Base-by-base conservation (phyloP, 139 green algal species). In the Tetradesmus lagerheimii region DNA sequence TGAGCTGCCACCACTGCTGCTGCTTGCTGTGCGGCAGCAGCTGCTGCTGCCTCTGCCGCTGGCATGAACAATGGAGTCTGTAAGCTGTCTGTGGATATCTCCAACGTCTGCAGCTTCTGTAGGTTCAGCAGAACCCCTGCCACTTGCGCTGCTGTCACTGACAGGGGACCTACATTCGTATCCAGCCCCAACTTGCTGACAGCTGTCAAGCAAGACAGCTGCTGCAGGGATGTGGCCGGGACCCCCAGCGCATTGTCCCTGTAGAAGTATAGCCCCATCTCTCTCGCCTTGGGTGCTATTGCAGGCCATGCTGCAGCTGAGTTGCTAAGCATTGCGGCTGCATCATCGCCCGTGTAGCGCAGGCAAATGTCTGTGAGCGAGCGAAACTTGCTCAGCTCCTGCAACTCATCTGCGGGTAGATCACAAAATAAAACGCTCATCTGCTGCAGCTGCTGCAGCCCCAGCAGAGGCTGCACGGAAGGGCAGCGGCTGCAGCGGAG, bases 381-480 rank as follows among this genome's bases (percentile, higher is more conserved):
- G 74, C 74, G 39, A 29, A 34, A 27, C 29, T 29, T 80, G 74
- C 74, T 38, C 16, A 43, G 74, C 74, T 41, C 29, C n/a, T 41
- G 74, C 31, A 34, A 15, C n/a, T 76, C 15, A 16, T 12, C 27
- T 76, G 27, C 27, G 9, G 64, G 27, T 35, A 16, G 15, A 31
- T 76, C 14, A 76, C 64, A 31, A 29, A n/a, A 76, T 29, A 41
- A 39, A 15, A 80, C 27, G 4, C n/a, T 25, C 9, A 43, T 14
- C 74, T 41, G 74, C 74, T 39, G 74, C 74, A 43, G 74, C n/a
- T 80, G 71, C 71, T 80, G 71, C 29, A 43, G 29, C 71, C 37
- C 15, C 71, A 43, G 29, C 71, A 43, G 71, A 25, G 35, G 71
- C 74, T 80, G 27, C 74, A 43, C 8, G 4, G 43, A 50, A 50